phyloP scores from a whole-genome alignment of 2,329 filamentous ascomycete genomes.

The Huntiella decipiens region DNA sequence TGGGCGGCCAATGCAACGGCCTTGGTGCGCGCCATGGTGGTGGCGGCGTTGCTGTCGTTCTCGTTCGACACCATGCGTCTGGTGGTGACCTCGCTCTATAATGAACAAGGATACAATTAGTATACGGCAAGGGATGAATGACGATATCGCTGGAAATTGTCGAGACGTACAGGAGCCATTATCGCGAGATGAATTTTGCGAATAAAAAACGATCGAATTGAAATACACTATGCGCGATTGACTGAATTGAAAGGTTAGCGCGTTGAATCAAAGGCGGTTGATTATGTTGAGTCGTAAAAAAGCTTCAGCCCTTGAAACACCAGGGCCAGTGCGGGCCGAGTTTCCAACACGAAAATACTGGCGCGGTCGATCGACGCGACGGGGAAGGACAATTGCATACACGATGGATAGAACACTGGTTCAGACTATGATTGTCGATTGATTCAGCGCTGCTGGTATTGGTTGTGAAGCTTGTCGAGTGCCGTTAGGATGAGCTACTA shows the following conservation, averaged over 20 bases:
- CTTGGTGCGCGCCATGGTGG: slow-evolving; percentile 85
- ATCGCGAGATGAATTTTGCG: slow-evolving; percentile 12
- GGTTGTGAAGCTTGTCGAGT: slow-evolving; percentile 3
- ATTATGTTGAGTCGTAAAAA: too few relatives aligned
- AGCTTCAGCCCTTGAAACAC: too few relatives aligned
- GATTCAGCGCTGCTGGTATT: not conserved
- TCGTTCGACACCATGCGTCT: slow-evolving; percentile 62
- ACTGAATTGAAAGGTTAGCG: too few relatives aligned
- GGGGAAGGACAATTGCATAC: too few relatives aligned
- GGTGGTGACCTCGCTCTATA: slow-evolving; percentile 12
- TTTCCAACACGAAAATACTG: too few relatives aligned
- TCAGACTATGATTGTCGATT: not conserved
- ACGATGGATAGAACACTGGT: not conserved
- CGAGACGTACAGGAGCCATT: slow-evolving; percentile 22
- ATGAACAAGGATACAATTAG: not conserved
- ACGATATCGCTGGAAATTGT: not conserved
- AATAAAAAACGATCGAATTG: not conserved
- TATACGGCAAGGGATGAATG: not conserved
- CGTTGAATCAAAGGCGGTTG: too few relatives aligned
- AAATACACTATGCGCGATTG: too few relatives aligned
- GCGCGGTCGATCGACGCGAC: too few relatives aligned
- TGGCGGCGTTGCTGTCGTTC: slow-evolving; percentile 80
- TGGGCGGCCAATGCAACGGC: slow-evolving; percentile 52
- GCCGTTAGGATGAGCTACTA: slow-evolving; percentile 1
- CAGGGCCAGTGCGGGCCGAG: too few relatives aligned